phyloP scores from a whole-genome alignment of 176 grass and related monocot genomes.

The Cymbopogon citratus region DNA sequence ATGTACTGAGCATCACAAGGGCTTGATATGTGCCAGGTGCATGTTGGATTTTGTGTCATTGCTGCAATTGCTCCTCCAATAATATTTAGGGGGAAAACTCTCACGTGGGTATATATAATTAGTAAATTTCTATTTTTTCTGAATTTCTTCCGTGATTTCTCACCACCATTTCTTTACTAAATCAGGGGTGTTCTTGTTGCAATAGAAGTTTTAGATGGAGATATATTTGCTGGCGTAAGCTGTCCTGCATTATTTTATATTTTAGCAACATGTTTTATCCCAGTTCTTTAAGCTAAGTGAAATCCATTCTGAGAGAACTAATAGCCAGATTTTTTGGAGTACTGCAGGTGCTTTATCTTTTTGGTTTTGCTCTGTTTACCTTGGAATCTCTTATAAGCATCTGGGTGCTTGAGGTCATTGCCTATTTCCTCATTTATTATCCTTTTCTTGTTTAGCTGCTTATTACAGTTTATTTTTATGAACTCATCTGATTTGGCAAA shows the following conservation, averaged over 20 bases:
- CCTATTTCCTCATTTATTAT: conserved; percentile 18
- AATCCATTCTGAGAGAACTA: background rate
- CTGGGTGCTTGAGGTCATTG: conserved; percentile 85
- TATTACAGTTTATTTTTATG: background rate
- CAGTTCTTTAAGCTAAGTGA: background rate
- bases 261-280: background rate
- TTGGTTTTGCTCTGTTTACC: conserved; percentile 72
- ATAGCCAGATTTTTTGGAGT: conserved; percentile 12
- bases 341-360: conserved; percentile 63
- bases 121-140: background rate
- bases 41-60: conserved; percentile 72
- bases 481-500: conserved; percentile 16
- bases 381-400: conserved; percentile 76
- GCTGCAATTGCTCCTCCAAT: conserved; percentile 80
- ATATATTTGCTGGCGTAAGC: conserved; percentile 61
- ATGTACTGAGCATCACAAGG: conserved; percentile 4
- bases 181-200: conserved; percentile 73
- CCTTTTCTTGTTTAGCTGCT: background rate
- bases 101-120: conserved; percentile 52
- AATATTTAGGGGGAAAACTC: conserved; percentile 65
- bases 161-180: conserved; percentile 33
- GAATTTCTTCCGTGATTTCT: background rate
- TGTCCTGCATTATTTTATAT: conserved; percentile 1
- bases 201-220: conserved; percentile 57
- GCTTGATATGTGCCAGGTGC: conserved; percentile 43